These are phyloP conservation scores for Lepiota subincarnata DNA, from an alignment of 768 basidiomycete genomes.

Conservation along the genomic window DNA sequence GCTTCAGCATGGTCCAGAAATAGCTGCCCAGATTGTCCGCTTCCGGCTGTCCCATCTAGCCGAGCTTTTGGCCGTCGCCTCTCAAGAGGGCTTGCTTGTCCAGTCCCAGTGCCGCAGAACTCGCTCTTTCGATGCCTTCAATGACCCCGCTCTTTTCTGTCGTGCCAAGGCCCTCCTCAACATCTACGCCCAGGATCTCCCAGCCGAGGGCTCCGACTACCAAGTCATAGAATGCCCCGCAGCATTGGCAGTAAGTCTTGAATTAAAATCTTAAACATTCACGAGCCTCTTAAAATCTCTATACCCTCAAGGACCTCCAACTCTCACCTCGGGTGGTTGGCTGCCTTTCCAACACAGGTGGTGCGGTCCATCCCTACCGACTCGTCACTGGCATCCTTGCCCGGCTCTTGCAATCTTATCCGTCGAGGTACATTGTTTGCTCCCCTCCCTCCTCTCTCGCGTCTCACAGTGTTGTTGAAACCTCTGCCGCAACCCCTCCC, in stretches of 20 bases:
- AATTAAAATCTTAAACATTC: no score
- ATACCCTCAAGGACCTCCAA: constrained; percentile 45
- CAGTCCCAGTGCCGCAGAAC: constrained; percentile 56
- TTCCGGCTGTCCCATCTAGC: constrained; percentile 59
- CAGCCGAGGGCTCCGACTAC: constrained; percentile 37
- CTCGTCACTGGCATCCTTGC: constrained; percentile 57
- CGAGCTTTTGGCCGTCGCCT: constrained; percentile 43
- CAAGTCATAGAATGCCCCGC: constrained; percentile 28
- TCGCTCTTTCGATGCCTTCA: constrained; percentile 56
- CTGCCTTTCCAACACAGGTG: constrained; percentile 49
- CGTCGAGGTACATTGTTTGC: constrained; percentile 36
- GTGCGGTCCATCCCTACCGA: constrained; percentile 68
- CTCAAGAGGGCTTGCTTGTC: constrained; percentile 48
- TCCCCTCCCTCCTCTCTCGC: neutral
- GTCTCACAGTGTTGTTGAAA: neutral
- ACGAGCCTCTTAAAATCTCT: neutral
- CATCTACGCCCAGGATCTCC: constrained; percentile 46
- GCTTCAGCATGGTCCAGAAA: constrained; percentile 37
- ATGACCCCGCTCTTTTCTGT: constrained; percentile 35
- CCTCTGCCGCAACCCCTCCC: neutral
- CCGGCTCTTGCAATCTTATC: constrained; percentile 47
- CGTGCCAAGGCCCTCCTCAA: constrained; percentile 40
- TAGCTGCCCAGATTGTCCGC: constrained; percentile 50
- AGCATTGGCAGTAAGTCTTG: constrained; percentile 26
- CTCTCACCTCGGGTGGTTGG: constrained; percentile 44